These are phyloP conservation scores for Cubamyces sp. DNA, from an alignment of 768 basidiomycete genomes.

Conservation along the genomic window DNA sequence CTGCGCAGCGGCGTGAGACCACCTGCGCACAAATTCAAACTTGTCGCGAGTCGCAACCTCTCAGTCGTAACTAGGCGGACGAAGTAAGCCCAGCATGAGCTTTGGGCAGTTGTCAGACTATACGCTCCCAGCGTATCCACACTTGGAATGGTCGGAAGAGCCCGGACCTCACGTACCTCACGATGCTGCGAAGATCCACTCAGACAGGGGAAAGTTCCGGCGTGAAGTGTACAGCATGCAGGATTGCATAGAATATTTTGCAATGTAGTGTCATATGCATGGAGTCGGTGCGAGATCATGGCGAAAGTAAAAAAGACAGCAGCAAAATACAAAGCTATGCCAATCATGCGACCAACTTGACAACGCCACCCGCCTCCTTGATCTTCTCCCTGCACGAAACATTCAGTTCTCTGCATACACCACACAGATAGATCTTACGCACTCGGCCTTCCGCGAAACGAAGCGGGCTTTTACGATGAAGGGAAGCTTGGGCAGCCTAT, in stretches of 20 bases:
- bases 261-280: slow-evolving; percentile 38
- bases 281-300: slow-evolving; percentile 25
- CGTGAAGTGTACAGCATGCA: slow-evolving; percentile 31
- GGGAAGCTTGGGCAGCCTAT: slow-evolving; percentile 83
- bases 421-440: slow-evolving; percentile 32
- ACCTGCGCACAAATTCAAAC: background rate
- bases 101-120: background rate
- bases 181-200: background rate
- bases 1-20: slow-evolving; percentile 12
- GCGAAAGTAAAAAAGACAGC: slow-evolving; percentile 28
- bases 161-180: background rate
- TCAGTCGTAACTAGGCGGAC: slow-evolving; percentile 9
- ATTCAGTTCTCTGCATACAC: slow-evolving; percentile 11
- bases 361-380: slow-evolving; percentile 94
- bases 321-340: slow-evolving; percentile 59
- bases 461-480: slow-evolving; percentile 99
- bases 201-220: background rate
- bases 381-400: slow-evolving; percentile 60
- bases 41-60: slow-evolving; percentile 5
- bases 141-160: background rate
- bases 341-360: slow-evolving; percentile 68
- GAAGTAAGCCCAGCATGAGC: background rate
- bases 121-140: background rate
- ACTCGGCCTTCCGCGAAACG: slow-evolving; percentile 88
- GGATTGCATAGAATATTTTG: slow-evolving; percentile 35